A percentile compares a stretch with the other conserved stretches of the same genome.
These are phyloP conservation scores for Endoconidiophora polonica DNA, from an alignment of 2,329 filamentous ascomycete genomes.

Conservation along the genomic window DNA sequence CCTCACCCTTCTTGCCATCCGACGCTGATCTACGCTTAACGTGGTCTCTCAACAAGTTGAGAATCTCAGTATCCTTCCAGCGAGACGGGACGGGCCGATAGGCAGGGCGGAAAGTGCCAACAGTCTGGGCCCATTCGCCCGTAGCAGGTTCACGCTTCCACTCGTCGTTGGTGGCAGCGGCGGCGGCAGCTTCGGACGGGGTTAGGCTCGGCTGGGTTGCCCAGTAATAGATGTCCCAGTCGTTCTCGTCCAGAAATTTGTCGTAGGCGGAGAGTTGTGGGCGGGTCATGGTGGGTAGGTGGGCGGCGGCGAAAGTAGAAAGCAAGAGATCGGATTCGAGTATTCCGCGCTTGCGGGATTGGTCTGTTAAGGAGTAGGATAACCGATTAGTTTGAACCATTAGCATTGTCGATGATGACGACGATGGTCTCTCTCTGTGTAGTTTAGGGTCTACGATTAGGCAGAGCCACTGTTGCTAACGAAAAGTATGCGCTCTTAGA, in stretches of 20 bases:
- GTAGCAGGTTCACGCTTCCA: constrained; percentile 21
- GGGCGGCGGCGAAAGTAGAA: constrained; percentile 75
- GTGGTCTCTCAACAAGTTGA: constrained; percentile 62
- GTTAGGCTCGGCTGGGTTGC: constrained; percentile 64
- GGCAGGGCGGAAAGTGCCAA: constrained; percentile 84
- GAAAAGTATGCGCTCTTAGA: neutral
- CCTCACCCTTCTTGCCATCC: constrained; percentile 23
- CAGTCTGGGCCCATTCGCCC: constrained; percentile 93
- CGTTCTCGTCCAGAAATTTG: constrained; percentile 90
- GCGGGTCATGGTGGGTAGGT: constrained; percentile 58
- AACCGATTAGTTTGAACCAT: constrained; percentile 6
- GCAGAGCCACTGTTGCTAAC: too few species aligned
- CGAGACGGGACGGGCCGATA: constrained; percentile 76
- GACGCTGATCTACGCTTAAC: constrained; percentile 44
- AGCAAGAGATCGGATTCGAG: constrained; percentile 92
- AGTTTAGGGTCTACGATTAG: neutral
- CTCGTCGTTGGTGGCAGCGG: constrained; percentile 16
- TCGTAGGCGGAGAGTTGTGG: constrained; percentile 73
- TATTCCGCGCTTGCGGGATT: constrained; percentile 89
- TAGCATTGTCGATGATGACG: neutral
- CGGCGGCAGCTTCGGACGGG: constrained; percentile 26
- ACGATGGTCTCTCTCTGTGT: neutral
- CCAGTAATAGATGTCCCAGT: constrained; percentile 99
- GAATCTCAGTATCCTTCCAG: constrained; percentile 71
- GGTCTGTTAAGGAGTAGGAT: constrained; percentile 41